Evolutionary conservation across 140 eudicot genomes (phyloP), one percentile per base, ranked within the genome.

Genomic region (Stevia rebaudiana): DNA sequence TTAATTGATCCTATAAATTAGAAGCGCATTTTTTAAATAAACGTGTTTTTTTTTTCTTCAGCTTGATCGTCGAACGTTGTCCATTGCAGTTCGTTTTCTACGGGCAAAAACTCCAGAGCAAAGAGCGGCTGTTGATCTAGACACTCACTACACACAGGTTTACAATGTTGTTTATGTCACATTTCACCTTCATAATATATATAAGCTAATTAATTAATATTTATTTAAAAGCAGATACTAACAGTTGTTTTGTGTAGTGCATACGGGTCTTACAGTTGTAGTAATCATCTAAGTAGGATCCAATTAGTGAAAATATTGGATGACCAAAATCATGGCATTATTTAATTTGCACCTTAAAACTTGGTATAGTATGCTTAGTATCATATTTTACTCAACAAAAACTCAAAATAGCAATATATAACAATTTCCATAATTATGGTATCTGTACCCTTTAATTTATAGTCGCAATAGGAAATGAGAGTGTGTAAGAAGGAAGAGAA

Each of bases 21-120:
- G 46, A 8, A 30, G 64, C 64, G 8, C 8, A 2, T 58, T 35
- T 44, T 33, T 37, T 33, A 35, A 35, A 17, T 9, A 8, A 35
- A 11, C 3, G 28, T 58, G 10, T 6, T 21, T 65, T 31, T 56
- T 19, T 35, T 39, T 52, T 61, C 57, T 73, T 69, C 90, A 92
- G 99, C 60, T 85, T 75, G 92, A 88, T 43, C 84, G 84, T 35
- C 80, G 61, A 78, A 83, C 97, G 21, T 54, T 88, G 51, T 88
- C 94, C 25, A 80, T 92, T 68, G 95, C 90, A 3, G 44, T 85
- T 17, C 96, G 99, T 40, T 88, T 92, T 64, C 47, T 85, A 67
- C 78, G 69, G 92, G 97, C 95, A n/a, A 92, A 85, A 76, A 92
- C 96, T 64, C 99, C 99, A 18, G 94, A 85, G 67, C 94, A 92